Percentiles rank a stretch among this genome's conserved stretches.
Evolutionary conservation across 2,329 filamentous ascomycete species (phyloP).

Genomic region (Cladophialophora psammophila): DNA sequence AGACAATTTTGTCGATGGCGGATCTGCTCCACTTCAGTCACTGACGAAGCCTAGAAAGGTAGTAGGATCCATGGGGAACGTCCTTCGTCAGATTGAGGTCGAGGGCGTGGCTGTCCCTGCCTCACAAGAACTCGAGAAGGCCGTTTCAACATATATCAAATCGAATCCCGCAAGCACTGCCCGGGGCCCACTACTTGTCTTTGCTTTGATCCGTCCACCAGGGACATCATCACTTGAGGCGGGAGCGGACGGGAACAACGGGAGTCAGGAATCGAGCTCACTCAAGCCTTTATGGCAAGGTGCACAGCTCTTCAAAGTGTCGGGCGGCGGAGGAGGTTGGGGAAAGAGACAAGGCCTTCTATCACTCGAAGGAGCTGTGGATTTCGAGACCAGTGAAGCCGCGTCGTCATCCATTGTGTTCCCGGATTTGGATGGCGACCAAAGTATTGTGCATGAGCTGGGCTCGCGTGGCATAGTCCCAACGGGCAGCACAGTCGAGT

Average conservation of each 20-base stretch:
- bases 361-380: conserved; percentile 37
- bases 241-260: background rate
- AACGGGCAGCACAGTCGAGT: conserved; percentile 29
- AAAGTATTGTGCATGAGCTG: background rate
- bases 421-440: conserved; percentile 24
- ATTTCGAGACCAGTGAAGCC: conserved; percentile 15
- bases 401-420: conserved; percentile 18
- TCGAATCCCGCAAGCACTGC: conserved; percentile 16
- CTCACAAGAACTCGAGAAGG: conserved; percentile 39
- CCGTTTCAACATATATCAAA: conserved; percentile 24
- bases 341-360: conserved; percentile 40
- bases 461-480: conserved; percentile 25
- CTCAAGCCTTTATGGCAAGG: conserved; percentile 20
- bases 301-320: conserved; percentile 37
- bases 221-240: background rate
- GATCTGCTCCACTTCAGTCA: conserved; percentile 27
- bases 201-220: conserved; percentile 33
- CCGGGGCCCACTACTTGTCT: conserved; percentile 28
- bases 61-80: conserved; percentile 39
- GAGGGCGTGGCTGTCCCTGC: conserved; percentile 33
- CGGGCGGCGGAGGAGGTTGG: conserved; percentile 42
- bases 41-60: conserved; percentile 36
- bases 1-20: conserved; percentile 11
- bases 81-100: conserved; percentile 37
- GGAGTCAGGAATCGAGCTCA: background rate